Evolutionary conservation across 768 basidiomycete genomes (phyloP).

Genomic region (Favolaschia claudopus): DNA sequence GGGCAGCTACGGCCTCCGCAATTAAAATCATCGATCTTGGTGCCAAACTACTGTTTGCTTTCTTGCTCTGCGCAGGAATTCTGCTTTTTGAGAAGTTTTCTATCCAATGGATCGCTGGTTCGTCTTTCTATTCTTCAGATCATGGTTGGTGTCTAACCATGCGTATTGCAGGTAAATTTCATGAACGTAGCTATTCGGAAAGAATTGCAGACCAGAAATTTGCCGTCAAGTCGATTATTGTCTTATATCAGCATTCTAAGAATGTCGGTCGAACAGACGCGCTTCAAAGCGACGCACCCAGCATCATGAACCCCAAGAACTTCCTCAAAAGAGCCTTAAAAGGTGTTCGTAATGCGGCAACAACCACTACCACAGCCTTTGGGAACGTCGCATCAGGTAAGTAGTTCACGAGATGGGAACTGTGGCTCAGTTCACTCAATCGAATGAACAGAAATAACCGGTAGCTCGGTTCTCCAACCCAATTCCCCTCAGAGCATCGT

Average conservation of each 20-base stretch:
- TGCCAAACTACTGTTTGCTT: conserved; percentile 74
- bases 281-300: conserved; percentile 48
- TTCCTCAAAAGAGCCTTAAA: conserved; percentile 76
- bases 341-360: conserved; percentile 76
- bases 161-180: conserved; percentile 67
- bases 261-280: conserved; percentile 77
- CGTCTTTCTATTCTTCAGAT: neutral
- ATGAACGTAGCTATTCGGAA: conserved; percentile 81
- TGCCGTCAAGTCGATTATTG: conserved; percentile 72
- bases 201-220: conserved; percentile 86
- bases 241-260: conserved; percentile 80
- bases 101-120: conserved; percentile 82
- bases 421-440: neutral
- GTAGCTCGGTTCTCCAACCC: conserved; percentile 82
- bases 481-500: conserved; percentile 87
- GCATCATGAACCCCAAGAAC: conserved; percentile 60
- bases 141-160: neutral
- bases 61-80: conserved; percentile 72
- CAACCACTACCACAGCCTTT: conserved; percentile 79
- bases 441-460: conserved; percentile 11
- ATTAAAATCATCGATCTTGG: conserved; percentile 58
- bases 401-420: neutral
- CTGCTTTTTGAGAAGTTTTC: conserved; percentile 85
- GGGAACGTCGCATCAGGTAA: conserved; percentile 60
- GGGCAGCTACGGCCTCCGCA: conserved; percentile 38